Evolutionary conservation across 2,329 filamentous ascomycete genomes (phyloP).

Genomic region (Colletotrichum higginsianum): DNA sequence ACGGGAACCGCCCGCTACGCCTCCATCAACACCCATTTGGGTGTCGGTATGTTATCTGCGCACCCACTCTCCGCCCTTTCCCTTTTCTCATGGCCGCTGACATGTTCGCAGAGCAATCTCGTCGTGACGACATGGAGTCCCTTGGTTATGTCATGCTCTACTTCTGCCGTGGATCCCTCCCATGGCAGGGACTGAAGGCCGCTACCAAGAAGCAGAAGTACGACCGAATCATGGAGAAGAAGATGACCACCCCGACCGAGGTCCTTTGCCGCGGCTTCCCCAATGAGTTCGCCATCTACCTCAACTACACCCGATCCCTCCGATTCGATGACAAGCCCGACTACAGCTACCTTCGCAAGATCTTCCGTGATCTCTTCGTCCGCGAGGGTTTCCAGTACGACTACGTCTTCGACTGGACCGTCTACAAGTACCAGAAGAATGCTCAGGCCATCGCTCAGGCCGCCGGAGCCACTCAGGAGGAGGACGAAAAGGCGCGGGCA

Average conservation of each 20-base stretch:
- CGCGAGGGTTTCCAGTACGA: constrained; percentile 99
- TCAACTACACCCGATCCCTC: constrained; percentile 98
- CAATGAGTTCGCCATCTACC: constrained; percentile 99
- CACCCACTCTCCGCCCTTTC: background rate
- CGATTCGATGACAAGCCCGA: constrained; percentile 99
- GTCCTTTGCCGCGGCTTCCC: constrained; percentile 99
- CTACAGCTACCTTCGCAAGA: constrained; percentile 99
- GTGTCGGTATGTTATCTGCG: constrained; percentile 77
- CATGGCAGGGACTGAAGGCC: constrained; percentile 98
- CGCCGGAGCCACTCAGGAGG: constrained; percentile 73
- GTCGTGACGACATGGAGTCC: constrained; percentile 99
- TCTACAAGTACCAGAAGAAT: constrained; percentile 99
- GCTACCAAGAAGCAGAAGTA: constrained; percentile 99
- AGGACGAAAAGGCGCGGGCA: constrained; percentile 82
- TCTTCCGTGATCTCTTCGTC: constrained; percentile 99
- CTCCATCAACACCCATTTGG: constrained; percentile 98
- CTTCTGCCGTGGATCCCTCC: constrained; percentile 98
- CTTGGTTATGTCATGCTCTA: constrained; percentile 99
- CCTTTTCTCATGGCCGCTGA: constrained; percentile 47
- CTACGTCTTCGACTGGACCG: constrained; percentile 99
- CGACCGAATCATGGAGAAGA: constrained; percentile 99
- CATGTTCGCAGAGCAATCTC: constrained; percentile 85
- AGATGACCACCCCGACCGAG: constrained; percentile 99
- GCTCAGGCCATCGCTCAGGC: constrained; percentile 88
- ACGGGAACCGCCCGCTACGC: constrained; percentile 99